These are phyloP conservation scores for Metschnikowia borealis DNA, from an alignment of 805 yeast species.

Conservation along the genomic window DNA sequence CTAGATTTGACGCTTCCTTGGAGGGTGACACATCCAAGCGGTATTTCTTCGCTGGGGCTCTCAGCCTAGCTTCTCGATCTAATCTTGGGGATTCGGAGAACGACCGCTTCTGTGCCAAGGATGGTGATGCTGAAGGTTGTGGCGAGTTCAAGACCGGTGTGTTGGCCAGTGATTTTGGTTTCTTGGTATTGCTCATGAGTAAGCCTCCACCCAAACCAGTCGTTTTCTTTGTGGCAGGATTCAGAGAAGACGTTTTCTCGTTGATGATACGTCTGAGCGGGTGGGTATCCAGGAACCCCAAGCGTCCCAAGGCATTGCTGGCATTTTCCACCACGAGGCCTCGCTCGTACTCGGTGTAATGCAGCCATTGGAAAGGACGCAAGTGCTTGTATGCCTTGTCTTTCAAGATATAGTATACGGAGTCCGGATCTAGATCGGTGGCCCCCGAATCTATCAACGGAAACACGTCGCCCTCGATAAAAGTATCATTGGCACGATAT, in stretches of 20 bases:
- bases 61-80: slow-evolving; percentile 8
- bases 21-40: slow-evolving; percentile 16
- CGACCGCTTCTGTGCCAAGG: slow-evolving; percentile 12
- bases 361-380: slow-evolving; percentile 35
- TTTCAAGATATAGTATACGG: slow-evolving; percentile 24
- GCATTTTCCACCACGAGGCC: slow-evolving; percentile 29
- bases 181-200: slow-evolving; percentile 17
- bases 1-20: slow-evolving; percentile 4
- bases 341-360: slow-evolving; percentile 30
- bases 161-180: slow-evolving; percentile 6
- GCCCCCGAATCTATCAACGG: slow-evolving; percentile 19
- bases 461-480: slow-evolving; percentile 24
- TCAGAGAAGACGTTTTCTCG: slow-evolving; percentile 9
- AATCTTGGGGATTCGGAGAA: slow-evolving; percentile 22
- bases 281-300: slow-evolving; percentile 42
- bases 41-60: slow-evolving; percentile 3
- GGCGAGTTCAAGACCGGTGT: slow-evolving; percentile 5
- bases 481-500: slow-evolving; percentile 27
- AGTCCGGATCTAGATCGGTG: slow-evolving; percentile 7
- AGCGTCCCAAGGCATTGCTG: slow-evolving; percentile 36
- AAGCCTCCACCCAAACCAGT: slow-evolving; percentile 28
- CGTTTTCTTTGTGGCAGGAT: slow-evolving; percentile 6
- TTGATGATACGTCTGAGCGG: slow-evolving; percentile 36
- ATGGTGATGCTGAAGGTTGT: slow-evolving; percentile 5
- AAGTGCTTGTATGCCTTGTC: slow-evolving; percentile 41